phyloP scores from a whole-genome alignment of 75 land plant species.

The Cryptomeria japonica region DNA sequence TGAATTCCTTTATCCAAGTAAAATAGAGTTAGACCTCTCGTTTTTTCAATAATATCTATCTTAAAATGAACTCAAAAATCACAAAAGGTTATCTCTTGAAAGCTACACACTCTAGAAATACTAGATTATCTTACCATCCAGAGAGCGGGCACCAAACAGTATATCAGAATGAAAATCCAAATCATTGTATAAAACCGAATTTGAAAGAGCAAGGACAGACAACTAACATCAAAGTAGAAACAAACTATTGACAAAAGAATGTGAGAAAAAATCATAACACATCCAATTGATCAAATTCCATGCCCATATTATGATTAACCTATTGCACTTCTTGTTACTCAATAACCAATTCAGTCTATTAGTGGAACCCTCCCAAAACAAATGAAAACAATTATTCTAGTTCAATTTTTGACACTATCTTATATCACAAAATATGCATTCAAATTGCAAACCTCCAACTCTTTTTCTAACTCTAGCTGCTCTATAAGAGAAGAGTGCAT shows the following conservation, averaged over 20 bases:
- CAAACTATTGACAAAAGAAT: neutral
- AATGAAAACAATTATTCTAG: neutral
- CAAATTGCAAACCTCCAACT: constrained; percentile 66
- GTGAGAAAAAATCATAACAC: neutral
- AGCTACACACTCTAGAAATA: neutral
- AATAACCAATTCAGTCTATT: neutral
- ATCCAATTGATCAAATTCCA: neutral
- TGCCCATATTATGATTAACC: neutral
- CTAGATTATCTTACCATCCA: neutral
- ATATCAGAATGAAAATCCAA: neutral
- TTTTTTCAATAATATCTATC: constrained; percentile 1
- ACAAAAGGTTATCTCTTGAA: neutral
- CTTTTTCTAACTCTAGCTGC: constrained; percentile 67
- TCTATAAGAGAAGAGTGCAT: constrained; percentile 88
- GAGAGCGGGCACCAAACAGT: neutral
- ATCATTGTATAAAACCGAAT: neutral
- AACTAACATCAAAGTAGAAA: neutral
- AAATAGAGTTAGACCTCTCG: neutral
- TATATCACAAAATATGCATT: constrained; percentile 3
- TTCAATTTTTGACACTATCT: neutral
- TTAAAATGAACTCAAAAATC: constrained; percentile 2
- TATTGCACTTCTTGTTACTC: neutral
- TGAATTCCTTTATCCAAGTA: neutral
- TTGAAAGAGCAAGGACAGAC: neutral
- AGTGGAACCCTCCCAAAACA: neutral